Conservation (phyloP, 2,329 filamentous ascomycete genomes). For the Sphaerostilbella broomeana region DNA sequence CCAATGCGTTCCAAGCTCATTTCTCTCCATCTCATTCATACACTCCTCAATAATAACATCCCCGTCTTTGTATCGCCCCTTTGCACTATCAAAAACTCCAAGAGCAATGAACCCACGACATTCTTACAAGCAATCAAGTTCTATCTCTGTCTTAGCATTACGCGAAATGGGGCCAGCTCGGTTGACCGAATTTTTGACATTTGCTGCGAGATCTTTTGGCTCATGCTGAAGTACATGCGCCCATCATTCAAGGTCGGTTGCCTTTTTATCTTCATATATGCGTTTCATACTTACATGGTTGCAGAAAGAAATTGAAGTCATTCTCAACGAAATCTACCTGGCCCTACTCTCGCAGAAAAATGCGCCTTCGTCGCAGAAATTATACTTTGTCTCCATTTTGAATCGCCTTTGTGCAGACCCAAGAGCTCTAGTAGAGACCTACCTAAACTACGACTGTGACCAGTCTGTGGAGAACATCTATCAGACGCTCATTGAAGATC, state of each 20-base stretch:
- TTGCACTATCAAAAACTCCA: constrained; percentile 87
- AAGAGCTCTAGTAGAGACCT: constrained; percentile 84
- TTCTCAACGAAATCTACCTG: constrained; percentile 94
- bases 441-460: constrained; percentile 98
- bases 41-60: constrained; percentile 89
- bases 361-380: constrained; percentile 83
- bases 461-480: constrained; percentile 95
- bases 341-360: constrained; percentile 82
- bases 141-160: constrained; percentile 91
- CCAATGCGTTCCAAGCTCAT: constrained; percentile 97
- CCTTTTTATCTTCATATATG: neutral
- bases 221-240: constrained; percentile 90
- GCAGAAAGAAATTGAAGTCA: constrained; percentile 94
- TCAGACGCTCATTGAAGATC: constrained; percentile 86
- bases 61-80: constrained; percentile 84
- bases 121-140: constrained; percentile 96
- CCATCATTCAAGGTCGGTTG: constrained; percentile 75
- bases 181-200: constrained; percentile 91
- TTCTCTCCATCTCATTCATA: constrained; percentile 91
- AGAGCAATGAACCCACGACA: constrained; percentile 77
- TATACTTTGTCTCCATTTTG: constrained; percentile 82
- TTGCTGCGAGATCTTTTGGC: constrained; percentile 94
- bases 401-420: constrained; percentile 80
- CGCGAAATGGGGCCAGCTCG: constrained; percentile 89
- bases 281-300: constrained; percentile 21